Evolutionary conservation across 202 grass and related monocot genomes (phyloP).

Genomic region (Brachypodium distachyon): DNA sequence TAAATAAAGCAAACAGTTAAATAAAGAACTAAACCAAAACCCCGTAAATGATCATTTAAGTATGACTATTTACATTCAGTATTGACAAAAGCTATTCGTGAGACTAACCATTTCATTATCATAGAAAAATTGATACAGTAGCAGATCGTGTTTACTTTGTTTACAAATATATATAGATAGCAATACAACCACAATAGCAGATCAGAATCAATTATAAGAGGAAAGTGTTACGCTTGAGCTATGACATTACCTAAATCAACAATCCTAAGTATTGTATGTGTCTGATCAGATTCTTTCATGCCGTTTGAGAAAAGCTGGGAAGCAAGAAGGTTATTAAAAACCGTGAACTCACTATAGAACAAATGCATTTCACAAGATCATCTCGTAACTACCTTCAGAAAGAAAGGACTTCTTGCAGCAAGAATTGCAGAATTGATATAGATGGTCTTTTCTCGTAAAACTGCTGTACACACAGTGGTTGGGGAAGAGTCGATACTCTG

Average conservation of each 20-base stretch:
- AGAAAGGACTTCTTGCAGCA: slow-evolving; percentile 96
- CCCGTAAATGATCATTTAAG: background rate
- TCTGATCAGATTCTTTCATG: slow-evolving; percentile 91
- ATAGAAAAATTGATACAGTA: background rate
- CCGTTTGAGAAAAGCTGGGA: slow-evolving; percentile 93
- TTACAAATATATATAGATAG: too few relatives aligned
- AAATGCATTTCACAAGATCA: background rate
- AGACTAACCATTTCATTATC: background rate
- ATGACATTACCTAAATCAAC: slow-evolving; percentile 64
- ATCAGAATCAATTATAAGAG: background rate
- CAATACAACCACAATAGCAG: background rate
- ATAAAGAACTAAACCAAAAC: background rate
- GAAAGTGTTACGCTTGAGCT: background rate
- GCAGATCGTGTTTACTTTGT: too few relatives aligned
- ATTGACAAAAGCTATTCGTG: background rate
- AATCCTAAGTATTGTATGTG: slow-evolving; percentile 71
- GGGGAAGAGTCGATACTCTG: slow-evolving; percentile 49
- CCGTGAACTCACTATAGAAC: background rate
- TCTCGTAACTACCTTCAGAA: slow-evolving; percentile 68
- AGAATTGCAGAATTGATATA: slow-evolving; percentile 96
- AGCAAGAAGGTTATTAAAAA: slow-evolving; percentile 13
- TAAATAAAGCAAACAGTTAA: slow-evolving; percentile 9
- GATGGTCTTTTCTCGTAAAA: slow-evolving; percentile 57
- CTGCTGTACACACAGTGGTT: slow-evolving; percentile 28
- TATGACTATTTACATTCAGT: background rate